These are phyloP conservation scores for Puccinia horiana DNA, from an alignment of 1,284 basidiomycete species.

Conservation along the genomic window DNA sequence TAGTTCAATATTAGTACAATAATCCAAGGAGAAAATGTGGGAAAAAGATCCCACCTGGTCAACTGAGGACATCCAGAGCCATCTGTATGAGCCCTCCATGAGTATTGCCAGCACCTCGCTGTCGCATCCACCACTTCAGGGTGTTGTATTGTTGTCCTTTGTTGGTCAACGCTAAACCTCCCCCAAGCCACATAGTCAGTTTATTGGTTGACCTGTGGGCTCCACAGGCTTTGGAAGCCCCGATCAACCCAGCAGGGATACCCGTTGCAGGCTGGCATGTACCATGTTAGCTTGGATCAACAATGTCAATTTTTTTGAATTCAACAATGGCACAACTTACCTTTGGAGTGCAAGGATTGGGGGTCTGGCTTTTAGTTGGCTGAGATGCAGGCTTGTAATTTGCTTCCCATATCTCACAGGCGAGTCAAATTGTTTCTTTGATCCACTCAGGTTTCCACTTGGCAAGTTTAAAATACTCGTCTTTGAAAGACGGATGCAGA, in stretches of 20 bases:
- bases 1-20: background rate
- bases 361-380: background rate
- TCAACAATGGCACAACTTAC: background rate
- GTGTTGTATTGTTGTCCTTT: background rate
- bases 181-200: no score
- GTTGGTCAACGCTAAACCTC: no score
- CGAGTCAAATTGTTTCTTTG: background rate
- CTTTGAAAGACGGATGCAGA: background rate
- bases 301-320: no score
- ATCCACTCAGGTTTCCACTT: constrained; percentile 6
- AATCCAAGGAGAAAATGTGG: background rate
- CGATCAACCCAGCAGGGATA: background rate
- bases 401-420: background rate
- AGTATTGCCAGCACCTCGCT: background rate
- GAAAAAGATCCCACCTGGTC: background rate
- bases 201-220: background rate
- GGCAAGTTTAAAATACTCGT: constrained; percentile 10
- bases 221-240: background rate
- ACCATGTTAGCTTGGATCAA: background rate
- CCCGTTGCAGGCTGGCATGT: background rate
- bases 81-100: constrained; percentile 10
- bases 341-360: background rate
- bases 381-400: background rate
- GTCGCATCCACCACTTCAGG: background rate
- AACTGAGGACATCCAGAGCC: background rate